Evolutionary conservation across 352 stramenopile genomes (phyloP).

Genomic region (Phytophthora kernoviae): DNA sequence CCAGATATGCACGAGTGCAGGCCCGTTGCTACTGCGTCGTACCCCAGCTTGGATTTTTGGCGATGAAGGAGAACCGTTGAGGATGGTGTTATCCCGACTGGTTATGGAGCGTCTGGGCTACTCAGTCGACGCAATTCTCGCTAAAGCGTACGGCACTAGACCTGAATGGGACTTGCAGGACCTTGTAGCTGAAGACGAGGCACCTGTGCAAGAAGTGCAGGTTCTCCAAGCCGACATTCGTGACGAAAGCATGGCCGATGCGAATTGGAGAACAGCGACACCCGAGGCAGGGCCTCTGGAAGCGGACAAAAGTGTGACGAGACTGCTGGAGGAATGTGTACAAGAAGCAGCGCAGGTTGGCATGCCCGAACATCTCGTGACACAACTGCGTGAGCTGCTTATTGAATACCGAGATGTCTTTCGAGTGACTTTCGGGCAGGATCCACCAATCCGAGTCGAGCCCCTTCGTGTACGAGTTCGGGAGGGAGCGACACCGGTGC

Average conservation of each 20-base stretch:
- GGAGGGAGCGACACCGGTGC: slow-evolving; percentile 1
- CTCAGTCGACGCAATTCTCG: not conserved
- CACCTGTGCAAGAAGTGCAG: not conserved
- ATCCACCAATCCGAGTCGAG: slow-evolving; percentile 2
- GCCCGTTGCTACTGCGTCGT: slow-evolving; percentile 4
- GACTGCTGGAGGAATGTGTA: too few relatives aligned
- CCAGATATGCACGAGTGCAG: not conserved
- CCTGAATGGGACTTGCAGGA: not conserved
- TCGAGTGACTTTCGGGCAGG: not conserved
- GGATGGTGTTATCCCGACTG: not conserved
- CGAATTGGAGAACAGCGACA: not conserved
- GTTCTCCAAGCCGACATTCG: too few relatives aligned
- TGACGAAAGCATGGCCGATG: too few relatives aligned
- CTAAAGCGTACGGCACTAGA: not conserved
- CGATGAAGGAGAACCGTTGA: not conserved
- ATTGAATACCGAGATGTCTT: too few relatives aligned
- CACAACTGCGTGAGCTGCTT: too few relatives aligned
- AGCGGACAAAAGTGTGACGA: too few relatives aligned
- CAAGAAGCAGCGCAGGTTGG: not conserved
- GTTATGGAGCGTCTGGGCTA: not conserved
- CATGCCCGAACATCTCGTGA: too few relatives aligned
- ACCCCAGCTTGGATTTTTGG: not conserved
- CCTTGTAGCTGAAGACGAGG: not conserved
- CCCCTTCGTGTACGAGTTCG: not conserved
- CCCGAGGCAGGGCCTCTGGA: not conserved